Evolutionary conservation across 805 yeast species (phyloP).

Genomic region (Saccharomyces mikatae): DNA sequence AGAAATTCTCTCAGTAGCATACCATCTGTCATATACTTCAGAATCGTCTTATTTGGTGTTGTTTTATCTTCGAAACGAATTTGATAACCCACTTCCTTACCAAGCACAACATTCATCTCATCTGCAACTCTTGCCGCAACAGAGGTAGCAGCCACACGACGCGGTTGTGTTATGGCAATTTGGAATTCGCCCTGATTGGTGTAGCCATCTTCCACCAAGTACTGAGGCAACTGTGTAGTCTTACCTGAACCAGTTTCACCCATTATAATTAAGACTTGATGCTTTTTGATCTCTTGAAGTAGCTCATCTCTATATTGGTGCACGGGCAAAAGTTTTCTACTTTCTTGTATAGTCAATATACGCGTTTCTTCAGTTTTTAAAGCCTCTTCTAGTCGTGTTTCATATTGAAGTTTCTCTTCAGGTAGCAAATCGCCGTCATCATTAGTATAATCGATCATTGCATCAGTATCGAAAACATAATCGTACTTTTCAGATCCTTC

Average conservation of each 20-base stretch:
- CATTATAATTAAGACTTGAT: conserved; percentile 67
- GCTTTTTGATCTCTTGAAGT: conserved; percentile 46
- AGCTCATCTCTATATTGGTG: conserved; percentile 53
- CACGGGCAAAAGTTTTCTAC: conserved; percentile 68
- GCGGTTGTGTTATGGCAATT: conserved; percentile 87
- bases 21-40: conserved; percentile 95
- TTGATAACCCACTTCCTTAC: conserved; percentile 81
- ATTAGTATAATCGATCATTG: conserved; percentile 47
- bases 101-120: conserved; percentile 75
- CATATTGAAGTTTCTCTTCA: conserved; percentile 28
- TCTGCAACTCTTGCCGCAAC: conserved; percentile 89
- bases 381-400: conserved; percentile 13
- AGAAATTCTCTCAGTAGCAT: conserved; percentile 81
- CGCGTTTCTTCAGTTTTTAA: conserved; percentile 24
- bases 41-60: conserved; percentile 46
- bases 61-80: conserved; percentile 81
- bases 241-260: conserved; percentile 94
- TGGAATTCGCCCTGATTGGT: conserved; percentile 46
- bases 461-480: conserved; percentile 65
- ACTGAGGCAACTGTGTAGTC: conserved; percentile 90
- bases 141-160: conserved; percentile 89
- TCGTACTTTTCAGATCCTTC: conserved; percentile 45
- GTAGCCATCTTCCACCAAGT: conserved; percentile 74
- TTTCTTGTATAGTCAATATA: conserved; percentile 35
- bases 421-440: conserved; percentile 31